Evolutionary conservation across 2,329 filamentous ascomycete genomes (phyloP).

Genomic region (Fusarium succisae): DNA sequence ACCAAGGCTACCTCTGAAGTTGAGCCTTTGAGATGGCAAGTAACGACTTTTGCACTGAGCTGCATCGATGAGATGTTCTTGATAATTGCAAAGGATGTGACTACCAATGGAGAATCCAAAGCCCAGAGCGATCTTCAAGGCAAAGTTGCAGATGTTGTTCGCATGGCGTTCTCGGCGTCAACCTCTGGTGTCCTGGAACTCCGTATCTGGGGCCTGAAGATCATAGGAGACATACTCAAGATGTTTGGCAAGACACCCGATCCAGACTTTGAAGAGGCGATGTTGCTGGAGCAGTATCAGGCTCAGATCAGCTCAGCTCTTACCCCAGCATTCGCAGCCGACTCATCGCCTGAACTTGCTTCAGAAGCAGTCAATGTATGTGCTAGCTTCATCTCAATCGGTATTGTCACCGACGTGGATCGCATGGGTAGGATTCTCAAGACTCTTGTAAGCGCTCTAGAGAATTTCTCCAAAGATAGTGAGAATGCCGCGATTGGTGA

Average conservation of each 20-base stretch:
- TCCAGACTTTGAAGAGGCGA: conserved; percentile 97
- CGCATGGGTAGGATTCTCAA: conserved; percentile 99
- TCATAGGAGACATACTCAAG: conserved; percentile 91
- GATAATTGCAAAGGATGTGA: conserved; percentile 80
- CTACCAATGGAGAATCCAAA: conserved; percentile 79
- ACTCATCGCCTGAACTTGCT: conserved; percentile 94
- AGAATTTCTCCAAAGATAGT: conserved; percentile 86
- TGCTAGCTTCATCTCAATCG: conserved; percentile 96
- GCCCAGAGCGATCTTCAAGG: conserved; percentile 83
- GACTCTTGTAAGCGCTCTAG: conserved; percentile 86
- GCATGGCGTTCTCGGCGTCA: conserved; percentile 96
- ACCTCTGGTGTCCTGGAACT: conserved; percentile 92
- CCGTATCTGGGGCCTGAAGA: conserved; percentile 89
- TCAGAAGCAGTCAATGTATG: conserved; percentile 97
- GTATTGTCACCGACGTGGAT: conserved; percentile 96
- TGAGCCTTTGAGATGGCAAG: conserved; percentile 94
- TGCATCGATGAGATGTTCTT: conserved; percentile 85
- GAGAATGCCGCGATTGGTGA: conserved; percentile 92
- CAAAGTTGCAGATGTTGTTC: conserved; percentile 89
- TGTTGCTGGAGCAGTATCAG: conserved; percentile 96
- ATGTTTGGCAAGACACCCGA: conserved; percentile 96
- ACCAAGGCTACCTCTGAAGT: conserved; percentile 68
- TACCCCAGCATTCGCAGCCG: conserved; percentile 93
- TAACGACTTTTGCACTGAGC: conserved; percentile 91
- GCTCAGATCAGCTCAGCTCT: conserved; percentile 97